Evolutionary conservation across 2,329 filamentous ascomycete species (phyloP), one percentile per base, ranked within the genome.

Genomic region (Hymenoscyphus occultus): DNA sequence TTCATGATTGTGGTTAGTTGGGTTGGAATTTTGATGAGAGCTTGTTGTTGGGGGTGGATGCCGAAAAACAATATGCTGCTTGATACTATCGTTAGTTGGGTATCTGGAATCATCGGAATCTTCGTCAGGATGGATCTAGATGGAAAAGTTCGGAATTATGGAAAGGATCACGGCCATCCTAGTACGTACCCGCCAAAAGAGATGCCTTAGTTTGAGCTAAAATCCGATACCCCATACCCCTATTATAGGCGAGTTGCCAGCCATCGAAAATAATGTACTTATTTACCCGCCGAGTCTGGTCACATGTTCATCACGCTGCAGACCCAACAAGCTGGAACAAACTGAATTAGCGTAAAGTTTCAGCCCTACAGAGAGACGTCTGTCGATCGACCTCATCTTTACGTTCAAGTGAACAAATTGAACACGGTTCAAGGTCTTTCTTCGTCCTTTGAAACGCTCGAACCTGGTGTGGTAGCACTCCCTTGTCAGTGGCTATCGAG

Each of bases 1-100:
- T 94, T 91, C 76, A 83, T 92, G 72, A 85, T 97, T 56, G 89
- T 91, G 0, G 91, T 93, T 12, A 89, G 87, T 66, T 86, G 88
- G 68, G 75, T 97, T 58, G 91, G 90, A 1, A 78, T 85, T 64
- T 73, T 92, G 65, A 90, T 97, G 86, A 87, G 89, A 70, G 89
- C 84, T 74, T 80, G 80, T 32, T 74, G 79, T 19, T 75, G 87
- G 71, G 85, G 86, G 16, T 84, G 84, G 2, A 81, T 81, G 16
- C 78, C 80, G 60, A 80, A 86, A 69, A 87, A 87, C 67, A 88
- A 81, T 71, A 85, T 81, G 81, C 14, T 90, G 16, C 58, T 86
- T 54, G 88, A 90, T 74, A 85, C 82, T 1, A 61, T 89, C 16
- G 78, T 86, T 70, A 79, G 80, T 14, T 84, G 82, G 77, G 67